Percentiles rank a stretch among this genome's conserved stretches.
Evolutionary conservation across 805 yeast genomes (phyloP).

Genomic region (Kluyveromyces siamensis): DNA sequence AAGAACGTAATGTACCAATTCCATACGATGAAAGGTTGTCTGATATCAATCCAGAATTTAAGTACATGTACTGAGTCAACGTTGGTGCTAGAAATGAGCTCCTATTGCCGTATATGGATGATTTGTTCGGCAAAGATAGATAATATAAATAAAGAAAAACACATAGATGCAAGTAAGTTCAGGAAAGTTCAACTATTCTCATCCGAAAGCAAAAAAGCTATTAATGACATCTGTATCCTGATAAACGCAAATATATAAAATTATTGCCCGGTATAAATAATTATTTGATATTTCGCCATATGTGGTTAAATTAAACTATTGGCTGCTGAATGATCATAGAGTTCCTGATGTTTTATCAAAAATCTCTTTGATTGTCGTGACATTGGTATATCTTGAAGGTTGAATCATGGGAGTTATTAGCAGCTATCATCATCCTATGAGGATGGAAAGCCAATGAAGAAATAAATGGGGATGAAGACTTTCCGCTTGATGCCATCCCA

Average conservation of each 20-base stretch:
- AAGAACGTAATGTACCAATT: conserved; percentile 26
- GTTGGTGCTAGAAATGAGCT: no score
- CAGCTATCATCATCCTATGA: conserved; percentile 88
- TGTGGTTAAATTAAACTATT: no score
- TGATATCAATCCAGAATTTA: conserved; percentile 37
- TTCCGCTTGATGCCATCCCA: conserved; percentile 24
- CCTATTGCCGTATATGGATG: not conserved
- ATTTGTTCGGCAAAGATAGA: not conserved
- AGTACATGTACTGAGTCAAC: conserved; percentile 32
- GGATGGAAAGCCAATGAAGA: conserved; percentile 78
- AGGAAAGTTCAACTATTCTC: no score
- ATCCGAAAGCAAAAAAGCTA: no score
- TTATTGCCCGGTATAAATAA: no score
- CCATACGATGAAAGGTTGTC: conserved; percentile 27
- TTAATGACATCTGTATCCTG: no score
- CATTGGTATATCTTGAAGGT: conserved; percentile 56
- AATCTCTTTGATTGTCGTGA: conserved; percentile 23
- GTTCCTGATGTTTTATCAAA: no score
- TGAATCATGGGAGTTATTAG: conserved; percentile 70
- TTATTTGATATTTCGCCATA: no score
- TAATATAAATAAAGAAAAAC: no score
- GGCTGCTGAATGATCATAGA: no score
- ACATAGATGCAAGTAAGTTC: no score
- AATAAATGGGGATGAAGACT: conserved; percentile 38
- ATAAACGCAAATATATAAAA: no score